phyloP scores from a whole-genome alignment of 768 basidiomycete genomes.

The Tylopilus subfusipes region DNA sequence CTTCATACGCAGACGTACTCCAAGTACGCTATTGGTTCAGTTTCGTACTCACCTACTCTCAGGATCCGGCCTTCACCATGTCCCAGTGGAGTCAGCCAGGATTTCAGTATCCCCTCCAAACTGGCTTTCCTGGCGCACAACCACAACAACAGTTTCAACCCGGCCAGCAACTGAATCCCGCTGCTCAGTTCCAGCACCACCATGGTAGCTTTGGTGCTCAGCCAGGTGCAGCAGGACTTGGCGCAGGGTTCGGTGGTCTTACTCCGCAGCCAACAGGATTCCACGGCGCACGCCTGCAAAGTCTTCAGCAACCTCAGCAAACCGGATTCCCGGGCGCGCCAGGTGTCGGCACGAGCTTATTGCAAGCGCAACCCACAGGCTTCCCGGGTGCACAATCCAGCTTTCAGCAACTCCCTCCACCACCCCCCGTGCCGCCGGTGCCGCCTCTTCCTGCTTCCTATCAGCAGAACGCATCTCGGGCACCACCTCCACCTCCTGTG shows the following conservation, averaged over 20 bases:
- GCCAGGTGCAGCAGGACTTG: slow-evolving; percentile 26
- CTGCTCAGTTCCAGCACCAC: slow-evolving; percentile 41
- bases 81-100: slow-evolving; percentile 75
- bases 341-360: slow-evolving; percentile 30
- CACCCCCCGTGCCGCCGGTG: slow-evolving; percentile 67
- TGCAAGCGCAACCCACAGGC: slow-evolving; percentile 54
- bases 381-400: slow-evolving; percentile 27
- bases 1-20: background rate
- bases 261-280: slow-evolving; percentile 63
- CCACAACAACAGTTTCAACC: slow-evolving; percentile 46
- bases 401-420: slow-evolving; percentile 37
- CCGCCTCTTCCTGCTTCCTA: slow-evolving; percentile 63
- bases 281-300: slow-evolving; percentile 35
- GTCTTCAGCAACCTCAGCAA: slow-evolving; percentile 43
- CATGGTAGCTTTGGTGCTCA: slow-evolving; percentile 33
- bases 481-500: slow-evolving; percentile 23
- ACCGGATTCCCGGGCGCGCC: slow-evolving; percentile 42
- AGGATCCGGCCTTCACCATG: slow-evolving; percentile 41
- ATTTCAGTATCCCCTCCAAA: slow-evolving; percentile 72
- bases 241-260: slow-evolving; percentile 39
- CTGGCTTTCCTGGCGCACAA: slow-evolving; percentile 53
- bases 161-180: slow-evolving; percentile 29
- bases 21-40: background rate
- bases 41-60: background rate
- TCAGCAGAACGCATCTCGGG: slow-evolving; percentile 46